phyloP scores from a whole-genome alignment of 2,329 filamentous ascomycete species.

The Fusarium sterilihyphosum region DNA sequence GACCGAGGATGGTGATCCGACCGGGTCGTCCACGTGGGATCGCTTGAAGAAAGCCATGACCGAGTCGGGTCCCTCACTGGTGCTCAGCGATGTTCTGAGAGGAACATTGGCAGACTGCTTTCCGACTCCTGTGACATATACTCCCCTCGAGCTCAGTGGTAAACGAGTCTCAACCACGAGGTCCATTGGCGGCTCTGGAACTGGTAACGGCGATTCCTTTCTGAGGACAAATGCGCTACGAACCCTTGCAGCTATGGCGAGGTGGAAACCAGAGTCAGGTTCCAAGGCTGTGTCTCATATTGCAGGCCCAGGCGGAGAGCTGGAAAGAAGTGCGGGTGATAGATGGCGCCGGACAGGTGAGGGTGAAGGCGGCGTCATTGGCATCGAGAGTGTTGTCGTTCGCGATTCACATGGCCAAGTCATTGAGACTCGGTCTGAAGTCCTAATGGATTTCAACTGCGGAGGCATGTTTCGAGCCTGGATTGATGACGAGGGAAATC shows the following conservation, averaged over 20 bases:
- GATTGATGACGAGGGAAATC: slow-evolving; percentile 69
- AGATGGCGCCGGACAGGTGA: slow-evolving; percentile 80
- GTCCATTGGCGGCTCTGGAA: slow-evolving; percentile 75
- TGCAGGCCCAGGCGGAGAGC: slow-evolving; percentile 75
- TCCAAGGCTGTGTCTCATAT: slow-evolving; percentile 70
- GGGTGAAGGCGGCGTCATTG: slow-evolving; percentile 87
- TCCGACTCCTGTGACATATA: slow-evolving; percentile 58
- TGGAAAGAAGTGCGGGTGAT: slow-evolving; percentile 77
- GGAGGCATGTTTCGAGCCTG: slow-evolving; percentile 89
- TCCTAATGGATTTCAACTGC: slow-evolving; percentile 85
- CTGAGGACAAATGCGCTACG: slow-evolving; percentile 76
- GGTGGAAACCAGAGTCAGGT: slow-evolving; percentile 66
- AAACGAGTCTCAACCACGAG: slow-evolving; percentile 35
- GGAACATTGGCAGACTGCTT: slow-evolving; percentile 69
- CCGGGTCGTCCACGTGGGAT: slow-evolving; percentile 23
- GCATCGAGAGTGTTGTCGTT: slow-evolving; percentile 70
- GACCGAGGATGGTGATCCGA: slow-evolving; percentile 60
- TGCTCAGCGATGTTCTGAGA: slow-evolving; percentile 52
- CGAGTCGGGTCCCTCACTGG: slow-evolving; percentile 14
- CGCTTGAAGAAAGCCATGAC: slow-evolving; percentile 19
- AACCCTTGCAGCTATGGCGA: slow-evolving; percentile 77
- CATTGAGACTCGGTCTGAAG: slow-evolving; percentile 56
- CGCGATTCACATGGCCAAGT: slow-evolving; percentile 55
- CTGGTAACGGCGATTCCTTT: slow-evolving; percentile 91
- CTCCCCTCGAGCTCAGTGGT: slow-evolving; percentile 39